Evolutionary conservation across 2,329 filamentous ascomycete genomes (phyloP).

Genomic region (Pseudopithomyces chartarum): DNA sequence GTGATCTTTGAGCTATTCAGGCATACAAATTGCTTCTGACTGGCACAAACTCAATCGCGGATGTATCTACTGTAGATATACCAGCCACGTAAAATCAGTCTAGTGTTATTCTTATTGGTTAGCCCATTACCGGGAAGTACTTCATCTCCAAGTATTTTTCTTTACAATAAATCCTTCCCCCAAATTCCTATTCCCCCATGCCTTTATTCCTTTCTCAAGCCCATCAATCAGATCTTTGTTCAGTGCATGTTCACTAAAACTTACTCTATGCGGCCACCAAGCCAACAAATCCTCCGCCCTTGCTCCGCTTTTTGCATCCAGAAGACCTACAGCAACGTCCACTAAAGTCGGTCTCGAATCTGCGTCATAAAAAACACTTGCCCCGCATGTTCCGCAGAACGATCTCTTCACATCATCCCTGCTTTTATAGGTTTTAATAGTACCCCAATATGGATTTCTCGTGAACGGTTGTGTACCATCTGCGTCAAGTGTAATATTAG

Average conservation of each 20-base stretch:
- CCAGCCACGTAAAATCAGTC: no score
- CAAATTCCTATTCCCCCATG: conserved; percentile 18
- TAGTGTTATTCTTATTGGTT: no score
- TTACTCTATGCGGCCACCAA: conserved; percentile 49
- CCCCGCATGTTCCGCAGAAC: conserved; percentile 55
- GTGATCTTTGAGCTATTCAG: no score
- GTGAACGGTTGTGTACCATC: conserved; percentile 19
- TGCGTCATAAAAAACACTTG: conserved; percentile 53
- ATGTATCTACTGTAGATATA: no score
- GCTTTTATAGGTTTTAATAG: conserved; percentile 49
- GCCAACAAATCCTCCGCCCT: conserved; percentile 51
- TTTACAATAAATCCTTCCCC: conserved; percentile 12
- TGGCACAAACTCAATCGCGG: no score
- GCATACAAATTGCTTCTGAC: no score
- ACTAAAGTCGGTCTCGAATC: conserved; percentile 48
- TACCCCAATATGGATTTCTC: conserved; percentile 39
- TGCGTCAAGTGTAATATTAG: conserved; percentile 45
- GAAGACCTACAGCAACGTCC: conserved; percentile 53
- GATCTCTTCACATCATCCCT: conserved; percentile 54
- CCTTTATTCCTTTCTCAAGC: conserved; percentile 37
- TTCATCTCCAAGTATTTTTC: not conserved
- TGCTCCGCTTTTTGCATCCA: conserved; percentile 51
- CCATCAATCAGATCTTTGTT: conserved; percentile 45
- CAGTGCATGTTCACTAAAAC: conserved; percentile 39
- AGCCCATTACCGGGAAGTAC: not conserved